These are phyloP conservation scores for Microcos paniculata DNA, from an alignment of 345 rosid species.

Conservation along the genomic window DNA sequence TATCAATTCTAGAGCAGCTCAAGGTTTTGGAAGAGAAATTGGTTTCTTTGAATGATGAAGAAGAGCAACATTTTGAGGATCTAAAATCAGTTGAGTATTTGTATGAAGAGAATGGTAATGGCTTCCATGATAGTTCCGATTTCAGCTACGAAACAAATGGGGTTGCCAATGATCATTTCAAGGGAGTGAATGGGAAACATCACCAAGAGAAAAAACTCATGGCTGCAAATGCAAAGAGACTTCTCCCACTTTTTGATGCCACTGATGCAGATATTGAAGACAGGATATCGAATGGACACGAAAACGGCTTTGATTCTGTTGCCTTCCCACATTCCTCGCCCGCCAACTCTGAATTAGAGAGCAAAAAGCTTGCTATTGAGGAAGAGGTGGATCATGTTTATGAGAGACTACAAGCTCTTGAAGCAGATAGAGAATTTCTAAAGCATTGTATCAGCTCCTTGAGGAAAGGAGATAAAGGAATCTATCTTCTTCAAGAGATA, in stretches of 20 bases:
- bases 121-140: constrained; percentile 28
- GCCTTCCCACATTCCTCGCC: constrained; percentile 24
- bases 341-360: constrained; percentile 31
- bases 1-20: constrained; percentile 82
- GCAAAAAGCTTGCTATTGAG: constrained; percentile 42
- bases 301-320: constrained; percentile 27
- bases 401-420: constrained; percentile 85
- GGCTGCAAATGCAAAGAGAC: constrained; percentile 68
- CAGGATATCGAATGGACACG: constrained; percentile 34
- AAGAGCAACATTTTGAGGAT: constrained; percentile 50
- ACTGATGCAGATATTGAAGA: constrained; percentile 54
- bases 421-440: constrained; percentile 91
- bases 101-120: constrained; percentile 43
- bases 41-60: constrained; percentile 50
- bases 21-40: constrained; percentile 89
- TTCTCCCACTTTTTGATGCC: constrained; percentile 88
- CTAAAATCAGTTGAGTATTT: constrained; percentile 36
- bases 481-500: constrained; percentile 76
- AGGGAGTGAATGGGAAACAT: constrained; percentile 59
- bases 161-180: constrained; percentile 48
- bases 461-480: constrained; percentile 89
- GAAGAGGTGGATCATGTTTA: constrained; percentile 86
- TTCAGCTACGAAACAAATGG: constrained; percentile 39
- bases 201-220: constrained; percentile 29
- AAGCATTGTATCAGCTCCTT: constrained; percentile 81